These are phyloP conservation scores for Conticribra guillardii DNA, from an alignment of 108 stramenopile genomes.

Conservation along the genomic window DNA sequence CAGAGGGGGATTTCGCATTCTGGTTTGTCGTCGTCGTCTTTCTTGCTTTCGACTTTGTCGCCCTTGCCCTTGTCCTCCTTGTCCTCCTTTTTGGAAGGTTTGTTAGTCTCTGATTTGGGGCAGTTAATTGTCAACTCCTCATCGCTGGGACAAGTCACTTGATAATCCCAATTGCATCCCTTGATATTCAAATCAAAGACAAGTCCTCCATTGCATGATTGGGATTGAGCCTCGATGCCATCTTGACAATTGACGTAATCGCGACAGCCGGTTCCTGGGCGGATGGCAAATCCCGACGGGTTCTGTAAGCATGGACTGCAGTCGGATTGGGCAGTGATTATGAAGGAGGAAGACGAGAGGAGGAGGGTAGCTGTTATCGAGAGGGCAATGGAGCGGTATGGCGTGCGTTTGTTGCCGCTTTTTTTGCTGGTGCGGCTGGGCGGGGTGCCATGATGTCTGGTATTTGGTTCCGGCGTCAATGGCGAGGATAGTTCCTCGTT, in stretches of 20 bases:
- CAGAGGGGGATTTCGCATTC: constrained; percentile 17
- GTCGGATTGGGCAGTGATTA: neutral
- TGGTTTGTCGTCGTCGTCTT: neutral
- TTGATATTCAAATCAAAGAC: constrained; percentile 10
- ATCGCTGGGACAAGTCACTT: constrained; percentile 16
- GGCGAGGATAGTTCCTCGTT: too few species aligned
- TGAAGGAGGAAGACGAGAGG: neutral
- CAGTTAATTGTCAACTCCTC: neutral
- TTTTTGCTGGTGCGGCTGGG: too few species aligned
- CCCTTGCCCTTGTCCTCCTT: neutral
- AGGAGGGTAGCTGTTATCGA: neutral
- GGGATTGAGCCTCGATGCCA: neutral
- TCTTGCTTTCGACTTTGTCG: neutral
- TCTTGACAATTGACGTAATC: constrained; percentile 16
- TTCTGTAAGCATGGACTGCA: constrained; percentile 10
- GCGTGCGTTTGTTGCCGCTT: too few species aligned
- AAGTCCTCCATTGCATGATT: constrained; percentile 11
- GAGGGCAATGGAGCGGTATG: neutral
- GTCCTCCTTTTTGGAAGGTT: neutral
- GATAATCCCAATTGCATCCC: constrained; percentile 26
- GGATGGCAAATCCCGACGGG: constrained; percentile 12
- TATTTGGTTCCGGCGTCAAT: too few species aligned
- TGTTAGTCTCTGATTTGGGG: neutral
- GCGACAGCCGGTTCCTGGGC: constrained; percentile 11
- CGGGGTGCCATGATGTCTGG: too few species aligned